Base-by-base conservation (phyloP, 164 flowering plant genomes). In the Chloranthus sessilifolius region DNA sequence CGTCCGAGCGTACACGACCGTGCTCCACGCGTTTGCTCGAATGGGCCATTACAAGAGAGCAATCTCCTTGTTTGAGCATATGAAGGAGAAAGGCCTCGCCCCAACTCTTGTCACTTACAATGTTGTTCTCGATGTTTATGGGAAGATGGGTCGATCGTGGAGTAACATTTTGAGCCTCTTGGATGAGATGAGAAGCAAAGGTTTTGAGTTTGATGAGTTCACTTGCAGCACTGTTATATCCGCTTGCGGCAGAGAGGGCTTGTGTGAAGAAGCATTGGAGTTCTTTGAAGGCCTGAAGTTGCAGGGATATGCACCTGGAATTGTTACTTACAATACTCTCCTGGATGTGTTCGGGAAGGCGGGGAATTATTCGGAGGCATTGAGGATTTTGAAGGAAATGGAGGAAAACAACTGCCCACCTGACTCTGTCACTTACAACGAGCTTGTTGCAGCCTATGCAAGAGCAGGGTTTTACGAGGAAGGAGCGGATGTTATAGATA, bases 201-300 rank as follows among this genome's bases (percentile, higher is more conserved):
- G 88, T 30, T 74, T 87, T 35, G 67, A 69, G 22, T 81, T 79
- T 38, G 98, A 91, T 64, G 96, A 91, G 48, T 87, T 87, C 49
- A 91, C 96, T 53, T 85, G 88, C 35, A 87, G 98, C 41, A 87
- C 96, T 10, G 95, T 91, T 50, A 68, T 91, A 60, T 72, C 98
- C 9, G 95, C 96, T 20, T 91, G 89, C 69, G 92, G 84, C 21
- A 74, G 95, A 53, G 95, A 90, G 53, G 98, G 98, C 6, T 29
- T 78, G 69, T 52, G 83, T 56, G 71, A 72, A 26, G 89, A 90
- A 66, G 98, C 98, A 4, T 74, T 64, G 17, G 70, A 52, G 34
- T 90, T 90, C 63, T 79, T 87, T 54, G 51, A 55, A 33, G 79
- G 50, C 34, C 47, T 81, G 54, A 84, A 85, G 56, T 67, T 66